Percentiles rank a stretch among this genome's conserved stretches.
phyloP scores from a whole-genome alignment of 2,329 filamentous ascomycete species.

The Colletotrichum agaves region DNA sequence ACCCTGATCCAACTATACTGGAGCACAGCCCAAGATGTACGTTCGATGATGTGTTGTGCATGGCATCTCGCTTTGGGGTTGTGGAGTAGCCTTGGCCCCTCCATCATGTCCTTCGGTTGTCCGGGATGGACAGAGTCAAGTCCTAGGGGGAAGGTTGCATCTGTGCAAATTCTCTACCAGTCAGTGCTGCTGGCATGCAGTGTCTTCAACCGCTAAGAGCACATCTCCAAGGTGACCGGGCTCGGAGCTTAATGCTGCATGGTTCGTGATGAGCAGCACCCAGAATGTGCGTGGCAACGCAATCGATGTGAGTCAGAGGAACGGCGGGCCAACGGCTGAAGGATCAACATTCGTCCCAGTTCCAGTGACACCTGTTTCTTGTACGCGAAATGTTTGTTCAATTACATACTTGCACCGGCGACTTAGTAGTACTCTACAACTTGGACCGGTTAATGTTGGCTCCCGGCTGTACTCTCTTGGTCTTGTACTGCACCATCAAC shows the following conservation, averaged over 20 bases:
- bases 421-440: constrained; percentile 48
- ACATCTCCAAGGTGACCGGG: constrained; percentile 35
- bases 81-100: constrained; percentile 25
- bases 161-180: constrained; percentile 5
- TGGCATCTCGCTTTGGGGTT: constrained; percentile 14
- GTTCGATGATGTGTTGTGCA: constrained; percentile 22
- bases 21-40: background rate
- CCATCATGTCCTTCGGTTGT: constrained; percentile 1
- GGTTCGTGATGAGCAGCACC: constrained; percentile 6
- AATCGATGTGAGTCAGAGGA: constrained; percentile 31
- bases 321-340: constrained; percentile 30
- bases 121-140: constrained; percentile 16
- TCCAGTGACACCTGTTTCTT: background rate
- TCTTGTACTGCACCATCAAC: constrained; percentile 70
- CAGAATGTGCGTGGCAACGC: constrained; percentile 11
- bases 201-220: constrained; percentile 1
- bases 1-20: background rate
- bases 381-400: constrained; percentile 15
- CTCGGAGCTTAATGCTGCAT: constrained; percentile 24
- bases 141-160: constrained; percentile 16
- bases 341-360: constrained; percentile 3
- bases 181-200: constrained; percentile 22
- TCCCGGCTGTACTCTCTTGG: constrained; percentile 60
- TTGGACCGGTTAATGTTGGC: constrained; percentile 60
- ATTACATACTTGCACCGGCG: constrained; percentile 5